Conservation (phyloP, 164 flowering plant genomes). For the Amborella trichopoda region DNA sequence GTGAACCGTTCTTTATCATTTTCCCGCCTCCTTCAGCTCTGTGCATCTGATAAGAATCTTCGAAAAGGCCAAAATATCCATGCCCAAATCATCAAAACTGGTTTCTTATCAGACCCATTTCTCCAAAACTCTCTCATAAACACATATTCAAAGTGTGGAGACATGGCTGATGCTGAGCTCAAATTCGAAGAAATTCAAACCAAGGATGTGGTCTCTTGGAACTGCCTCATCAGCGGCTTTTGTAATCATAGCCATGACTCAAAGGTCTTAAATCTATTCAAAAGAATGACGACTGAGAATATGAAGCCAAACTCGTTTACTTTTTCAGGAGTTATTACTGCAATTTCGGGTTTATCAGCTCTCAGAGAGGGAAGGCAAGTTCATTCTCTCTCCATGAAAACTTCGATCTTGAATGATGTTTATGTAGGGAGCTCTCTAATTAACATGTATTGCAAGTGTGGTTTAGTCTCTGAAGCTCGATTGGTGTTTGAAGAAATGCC, state of each 20-base stretch:
- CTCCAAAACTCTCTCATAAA: slow-evolving; percentile 50
- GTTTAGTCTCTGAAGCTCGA: slow-evolving; percentile 35
- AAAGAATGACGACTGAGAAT: slow-evolving; percentile 30
- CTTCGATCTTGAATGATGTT: slow-evolving; percentile 27
- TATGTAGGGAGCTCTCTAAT: slow-evolving; percentile 55
- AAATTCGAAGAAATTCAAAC: slow-evolving; percentile 29
- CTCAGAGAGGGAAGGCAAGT: slow-evolving; percentile 30
- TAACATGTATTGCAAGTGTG: slow-evolving; percentile 56
- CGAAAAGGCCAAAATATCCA: slow-evolving; percentile 37
- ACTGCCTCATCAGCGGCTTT: slow-evolving; percentile 54
- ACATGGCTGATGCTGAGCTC: slow-evolving; percentile 26
- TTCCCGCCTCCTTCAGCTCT: slow-evolving; percentile 26
- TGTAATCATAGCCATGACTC: slow-evolving; percentile 24
- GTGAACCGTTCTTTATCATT: slow-evolving; percentile 14
- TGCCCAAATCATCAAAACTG: slow-evolving; percentile 48
- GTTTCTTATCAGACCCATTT: slow-evolving; percentile 20
- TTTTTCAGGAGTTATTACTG: slow-evolving; percentile 52
- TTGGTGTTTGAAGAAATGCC: slow-evolving; percentile 66
- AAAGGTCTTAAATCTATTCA: slow-evolving; percentile 36
- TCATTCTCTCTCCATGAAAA: slow-evolving; percentile 40
- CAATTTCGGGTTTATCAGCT: slow-evolving; percentile 23
- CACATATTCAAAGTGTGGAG: slow-evolving; percentile 55
- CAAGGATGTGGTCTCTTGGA: slow-evolving; percentile 63
- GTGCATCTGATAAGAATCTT: slow-evolving; percentile 30
- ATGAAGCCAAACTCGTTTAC: slow-evolving; percentile 49